Percentiles rank a stretch among this genome's conserved stretches.
Evolutionary conservation across 2,329 filamentous ascomycete species (phyloP).

Genomic region (Curvularia eragrostidis): DNA sequence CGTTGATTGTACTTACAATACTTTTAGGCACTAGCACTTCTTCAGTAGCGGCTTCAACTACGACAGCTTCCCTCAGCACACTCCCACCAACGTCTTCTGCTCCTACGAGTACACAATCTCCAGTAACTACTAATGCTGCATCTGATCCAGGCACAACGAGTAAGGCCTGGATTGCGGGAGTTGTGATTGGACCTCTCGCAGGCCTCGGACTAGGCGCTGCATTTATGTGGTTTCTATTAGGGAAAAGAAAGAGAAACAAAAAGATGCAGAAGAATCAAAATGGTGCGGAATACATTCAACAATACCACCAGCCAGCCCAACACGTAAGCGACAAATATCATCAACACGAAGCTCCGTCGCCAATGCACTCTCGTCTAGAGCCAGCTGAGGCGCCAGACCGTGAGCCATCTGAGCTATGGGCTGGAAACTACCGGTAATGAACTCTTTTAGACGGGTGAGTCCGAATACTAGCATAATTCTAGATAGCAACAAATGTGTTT

Average conservation of each 20-base stretch:
- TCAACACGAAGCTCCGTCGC: neutral
- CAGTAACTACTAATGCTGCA: neutral
- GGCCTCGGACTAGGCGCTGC: neutral
- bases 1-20: neutral
- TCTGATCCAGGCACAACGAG: neutral
- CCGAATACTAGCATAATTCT: neutral
- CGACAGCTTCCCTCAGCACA: neutral
- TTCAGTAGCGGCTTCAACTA: neutral
- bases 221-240: neutral
- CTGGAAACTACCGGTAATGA: neutral
- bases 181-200: neutral
- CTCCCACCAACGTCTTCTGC: neutral
- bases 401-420: neutral
- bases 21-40: neutral
- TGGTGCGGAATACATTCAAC: neutral
- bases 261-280: neutral
- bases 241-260: neutral
- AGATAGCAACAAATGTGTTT: neutral
- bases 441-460: neutral
- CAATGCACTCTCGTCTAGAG: neutral
- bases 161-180: neutral
- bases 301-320: neutral
- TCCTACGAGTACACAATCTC: neutral
- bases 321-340: neutral
- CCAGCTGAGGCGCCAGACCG: neutral